Evolutionary conservation across 1,284 basidiomycete genomes (phyloP).

Genomic region (Golubevia sp.): DNA sequence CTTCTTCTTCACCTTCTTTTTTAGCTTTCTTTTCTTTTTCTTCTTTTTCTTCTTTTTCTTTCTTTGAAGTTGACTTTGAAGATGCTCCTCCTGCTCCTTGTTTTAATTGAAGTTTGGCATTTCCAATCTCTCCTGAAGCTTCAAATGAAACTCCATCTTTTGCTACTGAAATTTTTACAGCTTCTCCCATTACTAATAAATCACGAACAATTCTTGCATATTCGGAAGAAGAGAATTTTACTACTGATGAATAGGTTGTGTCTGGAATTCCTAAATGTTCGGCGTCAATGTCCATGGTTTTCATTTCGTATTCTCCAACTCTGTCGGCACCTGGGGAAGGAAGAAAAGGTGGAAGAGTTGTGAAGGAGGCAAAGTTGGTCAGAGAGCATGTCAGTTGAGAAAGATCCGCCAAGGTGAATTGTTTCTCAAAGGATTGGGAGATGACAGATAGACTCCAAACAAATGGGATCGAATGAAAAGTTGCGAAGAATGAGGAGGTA

Average conservation of each 20-base stretch:
- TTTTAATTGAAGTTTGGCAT: slow-evolving; percentile 84
- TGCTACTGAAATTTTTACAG: slow-evolving; percentile 90
- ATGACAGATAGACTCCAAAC: neutral
- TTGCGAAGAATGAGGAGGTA: no score
- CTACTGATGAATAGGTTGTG: slow-evolving; percentile 93
- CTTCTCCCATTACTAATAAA: slow-evolving; percentile 88
- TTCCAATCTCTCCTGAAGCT: slow-evolving; percentile 91
- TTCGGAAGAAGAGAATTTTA: slow-evolving; percentile 84
- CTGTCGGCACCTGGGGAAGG: slow-evolving; percentile 77
- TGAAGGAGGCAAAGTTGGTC: no score
- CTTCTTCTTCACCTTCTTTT: slow-evolving; percentile 62
- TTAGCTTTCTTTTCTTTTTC: slow-evolving; percentile 47
- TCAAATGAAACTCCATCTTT: slow-evolving; percentile 97
- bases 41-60: slow-evolving; percentile 25
- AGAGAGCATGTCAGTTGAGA: no score
- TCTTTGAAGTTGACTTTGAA: slow-evolving; percentile 38
- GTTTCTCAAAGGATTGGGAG: no score
- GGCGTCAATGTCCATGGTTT: slow-evolving; percentile 95
- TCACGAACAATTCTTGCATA: slow-evolving; percentile 93
- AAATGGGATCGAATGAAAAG: no score
- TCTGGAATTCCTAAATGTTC: slow-evolving; percentile 97
- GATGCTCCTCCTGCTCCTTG: slow-evolving; percentile 66
- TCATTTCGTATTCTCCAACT: slow-evolving; percentile 98
- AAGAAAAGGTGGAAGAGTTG: neutral
- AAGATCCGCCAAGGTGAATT: no score